Base-by-base conservation (phyloP, 805 yeast genomes). In the Nakazawaea sp. region DNA sequence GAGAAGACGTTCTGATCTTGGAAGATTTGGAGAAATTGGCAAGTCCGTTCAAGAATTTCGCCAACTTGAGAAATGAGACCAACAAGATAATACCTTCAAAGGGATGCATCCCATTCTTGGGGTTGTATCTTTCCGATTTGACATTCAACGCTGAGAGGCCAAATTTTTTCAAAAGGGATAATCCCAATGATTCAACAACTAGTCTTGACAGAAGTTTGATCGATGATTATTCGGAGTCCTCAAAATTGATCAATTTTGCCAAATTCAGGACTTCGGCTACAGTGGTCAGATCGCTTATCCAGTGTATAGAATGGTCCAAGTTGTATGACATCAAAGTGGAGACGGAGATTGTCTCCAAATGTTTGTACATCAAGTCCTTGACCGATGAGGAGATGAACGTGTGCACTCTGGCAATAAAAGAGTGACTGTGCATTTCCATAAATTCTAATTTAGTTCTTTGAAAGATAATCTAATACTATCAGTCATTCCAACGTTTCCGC, bases 101-200 rank as follows among this genome's bases (percentile, higher is more conserved):
- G 41, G 97, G 97, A 2, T 79, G 94, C 47, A 77, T 90, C 35
- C 97, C 98, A 17, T 90, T 89, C 55, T 74, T 89, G 36, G 96
- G 95, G 1, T 65, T 90, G 21, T 88, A 86, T 49, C 56, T 90
- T 32, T 79, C 89, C 3, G 97, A 90, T 54, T 65, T 90, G 48
- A 75, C 85, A 1, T 75, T 81, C 50, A 87, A 86, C 54, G 72
- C 80, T 3, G 82, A 78, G 45, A 58, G 79, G 42, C 75, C 81
- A 0, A 68, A 74, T 9, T 61, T 63, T 38, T 56, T 73, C 28
- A 58, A 56, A 39, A 33, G 35, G 21, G 30, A 33, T 18, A 27
- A 28, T 18, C 42, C 40, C 23, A 40, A 30, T 20, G 35, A 32
- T 18, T 43, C 41, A 20, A 30, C 34, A 13, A 39, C 40, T 15